These are phyloP conservation scores for Xylariomycetidae sp. DNA, from an alignment of 2,329 filamentous ascomycete genomes.

Conservation along the genomic window DNA sequence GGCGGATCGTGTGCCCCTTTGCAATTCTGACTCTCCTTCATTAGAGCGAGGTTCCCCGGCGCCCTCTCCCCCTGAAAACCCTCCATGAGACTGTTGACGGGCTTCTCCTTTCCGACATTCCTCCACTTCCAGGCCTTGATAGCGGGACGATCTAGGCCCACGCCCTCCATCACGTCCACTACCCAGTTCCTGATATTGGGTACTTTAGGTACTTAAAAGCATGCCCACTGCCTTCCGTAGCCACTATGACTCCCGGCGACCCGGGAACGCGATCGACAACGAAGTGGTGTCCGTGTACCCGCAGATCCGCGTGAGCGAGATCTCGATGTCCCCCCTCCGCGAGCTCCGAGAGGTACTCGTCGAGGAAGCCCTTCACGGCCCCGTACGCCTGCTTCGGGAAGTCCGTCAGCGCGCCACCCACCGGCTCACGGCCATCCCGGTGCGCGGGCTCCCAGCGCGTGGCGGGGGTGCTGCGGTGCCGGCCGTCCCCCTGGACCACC, in stretches of 20 bases:
- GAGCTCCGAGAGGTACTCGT: conserved; percentile 36
- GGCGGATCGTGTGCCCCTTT: too few species aligned
- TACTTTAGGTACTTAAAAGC: conserved; percentile 57
- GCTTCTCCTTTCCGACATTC: not conserved
- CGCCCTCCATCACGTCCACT: conserved; percentile 41
- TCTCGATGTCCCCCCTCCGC: conserved; percentile 22
- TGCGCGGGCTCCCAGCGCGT: conserved; percentile 28
- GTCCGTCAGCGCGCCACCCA: conserved; percentile 13
- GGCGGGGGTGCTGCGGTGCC: conserved; percentile 32
- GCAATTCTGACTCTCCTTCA: conserved; percentile 1
- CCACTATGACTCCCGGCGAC: conserved; percentile 42
- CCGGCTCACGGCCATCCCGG: conserved; percentile 5
- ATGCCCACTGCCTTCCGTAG: conserved; percentile 55
- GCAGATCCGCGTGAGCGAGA: conserved; percentile 36
- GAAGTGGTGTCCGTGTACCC: conserved; percentile 55
- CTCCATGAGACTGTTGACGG: conserved; percentile 15
- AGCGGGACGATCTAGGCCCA: conserved; percentile 22
- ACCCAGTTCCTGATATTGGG: conserved; percentile 52
- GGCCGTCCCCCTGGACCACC: conserved; percentile 27
- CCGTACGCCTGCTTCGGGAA: conserved; percentile 24
- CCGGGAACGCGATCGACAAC: conserved; percentile 33
- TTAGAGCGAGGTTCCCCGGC: conserved; percentile 11
- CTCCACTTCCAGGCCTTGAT: conserved; percentile 19
- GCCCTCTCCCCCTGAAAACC: conserved; percentile 11
- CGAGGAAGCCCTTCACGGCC: conserved; percentile 28